A percentile compares a stretch with the other conserved stretches of the same genome.
These are phyloP conservation scores for Solanum neorickii DNA, from an alignment of 257 asterid species.

Conservation along the genomic window DNA sequence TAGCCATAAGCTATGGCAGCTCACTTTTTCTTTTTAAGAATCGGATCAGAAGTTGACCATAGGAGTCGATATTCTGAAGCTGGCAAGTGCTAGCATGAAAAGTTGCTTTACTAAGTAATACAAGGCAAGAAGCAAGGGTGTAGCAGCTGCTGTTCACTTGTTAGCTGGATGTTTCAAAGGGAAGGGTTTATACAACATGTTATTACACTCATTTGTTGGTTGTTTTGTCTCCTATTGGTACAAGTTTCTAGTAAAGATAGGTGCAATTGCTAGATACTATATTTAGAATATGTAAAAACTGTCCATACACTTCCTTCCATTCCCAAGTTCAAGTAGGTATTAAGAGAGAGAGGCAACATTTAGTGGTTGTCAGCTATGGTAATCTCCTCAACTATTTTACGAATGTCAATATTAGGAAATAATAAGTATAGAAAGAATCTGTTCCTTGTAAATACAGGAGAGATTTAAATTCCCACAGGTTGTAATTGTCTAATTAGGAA, in stretches of 20 bases:
- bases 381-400: neutral
- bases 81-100: too few species aligned
- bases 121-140: too few species aligned
- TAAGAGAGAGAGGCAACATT: neutral
- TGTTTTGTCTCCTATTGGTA: neutral
- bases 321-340: neutral
- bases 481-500: neutral
- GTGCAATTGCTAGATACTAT: neutral
- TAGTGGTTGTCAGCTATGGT: neutral
- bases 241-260: neutral
- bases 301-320: neutral
- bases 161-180: neutral
- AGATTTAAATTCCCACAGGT: neutral
- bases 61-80: too few species aligned
- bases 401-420: neutral
- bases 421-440: neutral
- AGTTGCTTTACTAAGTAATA: too few species aligned
- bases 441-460: neutral
- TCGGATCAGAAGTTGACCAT: too few species aligned
- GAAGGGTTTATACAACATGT: neutral
- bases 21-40: too few species aligned
- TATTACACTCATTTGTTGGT: neutral
- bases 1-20: too few species aligned
- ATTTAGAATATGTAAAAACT: neutral
- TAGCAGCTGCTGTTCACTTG: neutral